These are phyloP conservation scores for Camellia oleifera DNA, from an alignment of 179 eudicot species.

Conservation along the genomic window DNA sequence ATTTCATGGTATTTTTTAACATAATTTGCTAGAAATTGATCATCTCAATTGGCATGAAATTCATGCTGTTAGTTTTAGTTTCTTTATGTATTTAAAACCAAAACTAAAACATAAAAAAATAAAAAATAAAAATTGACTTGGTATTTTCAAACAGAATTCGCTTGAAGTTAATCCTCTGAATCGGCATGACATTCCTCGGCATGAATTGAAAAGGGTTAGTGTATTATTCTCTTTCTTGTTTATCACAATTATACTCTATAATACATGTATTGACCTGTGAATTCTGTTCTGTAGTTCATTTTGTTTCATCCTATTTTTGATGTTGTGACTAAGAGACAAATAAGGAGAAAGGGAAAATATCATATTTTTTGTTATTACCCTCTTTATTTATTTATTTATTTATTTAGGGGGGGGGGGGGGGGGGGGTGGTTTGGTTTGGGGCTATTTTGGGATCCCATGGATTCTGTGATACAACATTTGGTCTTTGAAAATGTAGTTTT, in stretches of 20 bases:
- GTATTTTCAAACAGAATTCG: slow-evolving; percentile 29
- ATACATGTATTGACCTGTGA: not conserved
- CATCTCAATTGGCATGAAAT: slow-evolving; percentile 34
- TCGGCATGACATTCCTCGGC: slow-evolving; percentile 44
- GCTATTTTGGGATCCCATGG: slow-evolving; percentile 2
- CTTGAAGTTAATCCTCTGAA: slow-evolving; percentile 30
- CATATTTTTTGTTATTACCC: not conserved
- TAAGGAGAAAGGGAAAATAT: not conserved
- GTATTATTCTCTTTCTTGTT: not conserved
- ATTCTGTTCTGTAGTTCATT: not conserved
- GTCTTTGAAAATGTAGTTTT: not conserved
- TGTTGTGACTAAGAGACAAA: not conserved
- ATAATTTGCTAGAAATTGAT: slow-evolving; percentile 39
- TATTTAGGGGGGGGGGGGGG: not conserved
- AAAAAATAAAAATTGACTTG: too few relatives aligned
- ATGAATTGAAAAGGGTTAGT: slow-evolving; percentile 40
- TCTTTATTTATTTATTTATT: not conserved
- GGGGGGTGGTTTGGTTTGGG: too few relatives aligned
- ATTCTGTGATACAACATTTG: not conserved
- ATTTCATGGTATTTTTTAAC: not conserved
- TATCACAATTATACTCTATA: not conserved
- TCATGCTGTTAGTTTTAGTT: not conserved
- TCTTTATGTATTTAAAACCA: too few relatives aligned
- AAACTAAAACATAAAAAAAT: too few relatives aligned
- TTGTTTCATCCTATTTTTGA: not conserved